phyloP scores from a whole-genome alignment of 2,329 filamentous ascomycete species.

The Pyricularia grisea region DNA sequence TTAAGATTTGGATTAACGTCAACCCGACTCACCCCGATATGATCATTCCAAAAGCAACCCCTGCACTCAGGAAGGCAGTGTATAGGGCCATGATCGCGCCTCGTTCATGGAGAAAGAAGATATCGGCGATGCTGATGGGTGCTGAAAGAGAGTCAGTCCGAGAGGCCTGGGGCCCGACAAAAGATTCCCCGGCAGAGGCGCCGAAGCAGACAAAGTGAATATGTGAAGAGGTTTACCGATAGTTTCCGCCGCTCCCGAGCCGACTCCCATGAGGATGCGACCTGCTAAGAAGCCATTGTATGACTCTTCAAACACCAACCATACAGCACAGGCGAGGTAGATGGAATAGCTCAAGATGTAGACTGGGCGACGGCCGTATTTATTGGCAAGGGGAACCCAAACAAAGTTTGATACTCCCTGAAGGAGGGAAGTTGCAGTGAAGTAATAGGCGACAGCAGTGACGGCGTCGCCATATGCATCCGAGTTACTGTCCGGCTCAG shows the following conservation, averaged over 20 bases:
- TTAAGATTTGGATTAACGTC: slow-evolving; percentile 28
- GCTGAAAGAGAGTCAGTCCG: slow-evolving; percentile 18
- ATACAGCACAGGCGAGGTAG: slow-evolving; percentile 30
- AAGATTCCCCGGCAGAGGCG: not conserved
- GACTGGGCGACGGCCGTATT: slow-evolving; percentile 32
- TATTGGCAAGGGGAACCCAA: slow-evolving; percentile 35
- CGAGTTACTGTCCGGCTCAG: slow-evolving; percentile 14
- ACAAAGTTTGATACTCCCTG: slow-evolving; percentile 37
- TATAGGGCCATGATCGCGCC: slow-evolving; percentile 33
- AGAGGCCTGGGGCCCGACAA: not conserved
- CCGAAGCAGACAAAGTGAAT: not conserved
- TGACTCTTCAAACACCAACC: slow-evolving; percentile 30
- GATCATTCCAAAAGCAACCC: slow-evolving; percentile 25
- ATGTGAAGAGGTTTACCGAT: slow-evolving; percentile 19
- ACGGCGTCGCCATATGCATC: slow-evolving; percentile 23
- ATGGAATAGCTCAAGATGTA: slow-evolving; percentile 33
- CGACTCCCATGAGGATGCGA: slow-evolving; percentile 42
- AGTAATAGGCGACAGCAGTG: slow-evolving; percentile 39
- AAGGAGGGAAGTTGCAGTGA: slow-evolving; percentile 38
- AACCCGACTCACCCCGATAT: slow-evolving; percentile 25
- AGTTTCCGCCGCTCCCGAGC: slow-evolving; percentile 41
- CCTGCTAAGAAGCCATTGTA: slow-evolving; percentile 33
- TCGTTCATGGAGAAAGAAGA: slow-evolving; percentile 17
- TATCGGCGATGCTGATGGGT: slow-evolving; percentile 20
- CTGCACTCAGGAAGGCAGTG: slow-evolving; percentile 4